Evolutionary conservation across 306 rosid species (phyloP).

Genomic region (Vachellia pachyceras): DNA sequence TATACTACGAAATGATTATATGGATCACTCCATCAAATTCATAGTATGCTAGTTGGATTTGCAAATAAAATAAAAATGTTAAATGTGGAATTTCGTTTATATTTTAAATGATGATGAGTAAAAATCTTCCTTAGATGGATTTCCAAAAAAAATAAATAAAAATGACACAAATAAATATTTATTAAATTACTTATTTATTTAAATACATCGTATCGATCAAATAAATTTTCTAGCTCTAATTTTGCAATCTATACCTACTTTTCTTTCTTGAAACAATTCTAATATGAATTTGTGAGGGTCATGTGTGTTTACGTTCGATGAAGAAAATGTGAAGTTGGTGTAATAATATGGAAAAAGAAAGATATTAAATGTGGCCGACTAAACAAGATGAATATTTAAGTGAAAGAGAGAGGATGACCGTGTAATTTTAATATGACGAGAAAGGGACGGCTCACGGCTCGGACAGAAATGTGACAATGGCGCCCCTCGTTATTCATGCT

Average conservation of each 20-base stretch:
- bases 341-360: neutral
- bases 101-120: no score
- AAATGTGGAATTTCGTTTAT: neutral
- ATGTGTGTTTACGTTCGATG: neutral
- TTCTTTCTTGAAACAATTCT: neutral
- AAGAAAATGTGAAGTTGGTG: neutral
- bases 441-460: slow-evolving; percentile 3
- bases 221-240: neutral
- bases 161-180: neutral
- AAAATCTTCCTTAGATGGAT: neutral
- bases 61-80: neutral
- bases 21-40: no score
- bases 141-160: neutral
- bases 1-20: no score
- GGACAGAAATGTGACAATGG: neutral
- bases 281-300: neutral
- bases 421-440: neutral
- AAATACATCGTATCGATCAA: neutral
- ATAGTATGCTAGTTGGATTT: no score
- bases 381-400: neutral
- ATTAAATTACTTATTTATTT: neutral
- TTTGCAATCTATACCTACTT: neutral
- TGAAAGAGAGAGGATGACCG: neutral
- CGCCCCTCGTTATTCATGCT: neutral
- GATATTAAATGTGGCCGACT: neutral